Conservation (phyloP, 2,329 filamentous ascomycete genomes). For the Fusarium longipes region DNA sequence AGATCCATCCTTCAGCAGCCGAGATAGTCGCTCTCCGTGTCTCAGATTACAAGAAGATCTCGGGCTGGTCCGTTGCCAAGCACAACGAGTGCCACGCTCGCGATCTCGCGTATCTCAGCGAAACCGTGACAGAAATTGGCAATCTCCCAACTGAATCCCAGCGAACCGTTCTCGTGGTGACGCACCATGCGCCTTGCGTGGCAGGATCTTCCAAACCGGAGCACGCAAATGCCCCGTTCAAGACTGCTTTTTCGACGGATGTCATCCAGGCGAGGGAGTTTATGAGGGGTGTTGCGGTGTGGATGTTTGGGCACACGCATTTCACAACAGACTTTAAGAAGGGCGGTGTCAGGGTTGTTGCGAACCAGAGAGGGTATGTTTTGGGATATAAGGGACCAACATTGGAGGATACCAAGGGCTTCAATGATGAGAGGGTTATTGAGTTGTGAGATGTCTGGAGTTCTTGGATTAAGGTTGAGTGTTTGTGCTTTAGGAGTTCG, state of each 20-base stretch:
- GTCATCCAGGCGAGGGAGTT: constrained; percentile 48
- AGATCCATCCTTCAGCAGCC: constrained; percentile 55
- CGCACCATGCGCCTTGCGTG: constrained; percentile 68
- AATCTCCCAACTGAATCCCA: constrained; percentile 21
- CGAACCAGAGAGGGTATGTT: constrained; percentile 60
- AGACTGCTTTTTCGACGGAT: constrained; percentile 65
- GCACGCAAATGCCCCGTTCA: constrained; percentile 59
- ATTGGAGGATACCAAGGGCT: constrained; percentile 41
- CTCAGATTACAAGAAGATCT: constrained; percentile 66
- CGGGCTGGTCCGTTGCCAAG: constrained; percentile 59
- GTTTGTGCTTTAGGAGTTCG: background rate
- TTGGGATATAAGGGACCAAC: constrained; percentile 42
- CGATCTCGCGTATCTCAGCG: constrained; percentile 63
- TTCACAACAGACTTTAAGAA: constrained; percentile 53
- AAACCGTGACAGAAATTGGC: constrained; percentile 50
- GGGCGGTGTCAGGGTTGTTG: constrained; percentile 53
- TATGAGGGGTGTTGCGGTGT: constrained; percentile 50
- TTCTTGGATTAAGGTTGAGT: background rate
- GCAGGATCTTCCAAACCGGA: constrained; percentile 61
- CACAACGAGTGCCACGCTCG: constrained; percentile 61
- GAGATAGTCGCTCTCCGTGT: constrained; percentile 57
- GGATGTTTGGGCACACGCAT: constrained; percentile 64
- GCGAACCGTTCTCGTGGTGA: constrained; percentile 60
- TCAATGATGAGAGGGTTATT: constrained; percentile 41
- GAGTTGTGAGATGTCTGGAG: constrained; percentile 29